Conservation (phyloP, 495 filamentous ascomycete species). For the Aeminium ludgeri region DNA sequence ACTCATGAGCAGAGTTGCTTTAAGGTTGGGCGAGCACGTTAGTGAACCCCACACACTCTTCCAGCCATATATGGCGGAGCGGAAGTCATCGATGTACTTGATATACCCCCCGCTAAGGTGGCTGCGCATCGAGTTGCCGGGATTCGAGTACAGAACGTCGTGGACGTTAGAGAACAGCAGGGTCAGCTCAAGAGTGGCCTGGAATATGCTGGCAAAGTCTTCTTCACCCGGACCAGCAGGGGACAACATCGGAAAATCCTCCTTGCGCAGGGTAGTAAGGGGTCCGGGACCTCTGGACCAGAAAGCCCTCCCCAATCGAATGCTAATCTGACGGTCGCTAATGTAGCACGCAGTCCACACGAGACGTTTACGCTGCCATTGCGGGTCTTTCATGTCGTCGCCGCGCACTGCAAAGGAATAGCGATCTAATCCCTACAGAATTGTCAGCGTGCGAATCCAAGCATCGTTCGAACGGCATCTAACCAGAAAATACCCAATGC, state of each 20-base stretch:
- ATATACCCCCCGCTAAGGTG: conserved; percentile 50
- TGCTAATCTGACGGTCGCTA: conserved; percentile 46
- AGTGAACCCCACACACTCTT: conserved; percentile 46
- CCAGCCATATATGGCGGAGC: conserved; percentile 43
- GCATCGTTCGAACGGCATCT: too few relatives aligned
- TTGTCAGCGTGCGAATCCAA: too few relatives aligned
- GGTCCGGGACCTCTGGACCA: conserved; percentile 50
- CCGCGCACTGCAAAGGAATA: conserved; percentile 37
- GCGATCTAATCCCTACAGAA: conserved; percentile 33
- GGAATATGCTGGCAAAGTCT: conserved; percentile 45
- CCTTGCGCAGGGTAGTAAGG: conserved; percentile 40
- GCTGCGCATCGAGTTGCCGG: conserved; percentile 45
- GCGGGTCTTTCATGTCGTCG: conserved; percentile 30
- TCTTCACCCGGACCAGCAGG: conserved; percentile 36
- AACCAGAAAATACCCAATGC: conserved; percentile 43
- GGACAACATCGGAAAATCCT: conserved; percentile 44
- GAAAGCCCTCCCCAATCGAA: conserved; percentile 46
- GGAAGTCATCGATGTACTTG: conserved; percentile 51
- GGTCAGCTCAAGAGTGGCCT: conserved; percentile 46
- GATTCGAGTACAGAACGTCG: conserved; percentile 47
- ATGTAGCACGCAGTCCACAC: conserved; percentile 50
- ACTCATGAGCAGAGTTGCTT: conserved; percentile 39
- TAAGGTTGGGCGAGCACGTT: conserved; percentile 36
- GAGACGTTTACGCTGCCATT: conserved; percentile 36
- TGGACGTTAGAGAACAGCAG: conserved; percentile 53